phyloP scores from a whole-genome alignment of 2,329 filamentous ascomycete species.

The Torrubiella hemipterigena region DNA sequence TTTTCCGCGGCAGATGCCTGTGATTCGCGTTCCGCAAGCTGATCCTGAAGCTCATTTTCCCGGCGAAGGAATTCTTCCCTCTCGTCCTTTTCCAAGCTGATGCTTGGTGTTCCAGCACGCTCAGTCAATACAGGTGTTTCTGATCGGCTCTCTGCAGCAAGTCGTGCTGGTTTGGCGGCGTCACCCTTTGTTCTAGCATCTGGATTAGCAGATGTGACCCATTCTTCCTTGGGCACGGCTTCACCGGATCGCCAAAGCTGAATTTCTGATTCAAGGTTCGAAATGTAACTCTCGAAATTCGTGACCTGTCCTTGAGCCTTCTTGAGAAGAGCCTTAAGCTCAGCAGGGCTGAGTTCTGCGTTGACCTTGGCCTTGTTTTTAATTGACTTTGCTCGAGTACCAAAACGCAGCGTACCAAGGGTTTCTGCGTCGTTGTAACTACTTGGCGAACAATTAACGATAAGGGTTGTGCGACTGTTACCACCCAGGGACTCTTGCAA shows the following conservation, averaged over 20 bases:
- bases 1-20: conserved; percentile 71
- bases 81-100: conserved; percentile 90
- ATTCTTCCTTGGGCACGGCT: conserved; percentile 75
- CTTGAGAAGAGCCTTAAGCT: conserved; percentile 85
- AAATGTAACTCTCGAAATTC: conserved; percentile 79
- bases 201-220: conserved; percentile 55
- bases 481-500: conserved; percentile 94
- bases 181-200: conserved; percentile 26
- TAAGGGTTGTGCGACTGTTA: conserved; percentile 95
- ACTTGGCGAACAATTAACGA: conserved; percentile 98
- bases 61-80: conserved; percentile 88
- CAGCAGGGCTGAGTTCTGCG: conserved; percentile 86
- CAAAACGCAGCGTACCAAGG: conserved; percentile 81
- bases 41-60: conserved; percentile 95
- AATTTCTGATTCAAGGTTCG: conserved; percentile 73
- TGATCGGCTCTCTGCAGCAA: conserved; percentile 44
- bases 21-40: conserved; percentile 85
- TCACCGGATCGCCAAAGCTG: conserved; percentile 82
- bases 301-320: conserved; percentile 85
- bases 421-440: conserved; percentile 98
- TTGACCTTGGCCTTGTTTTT: conserved; percentile 99
- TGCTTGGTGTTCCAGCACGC: conserved; percentile 72
- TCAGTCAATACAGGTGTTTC: conserved; percentile 61
- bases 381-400: conserved; percentile 93
- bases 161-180: conserved; percentile 36